Percentiles rank a stretch among this genome's conserved stretches.
Conservation (phyloP, 2,329 filamentous ascomycete genomes). For the Penicillium sp. region DNA sequence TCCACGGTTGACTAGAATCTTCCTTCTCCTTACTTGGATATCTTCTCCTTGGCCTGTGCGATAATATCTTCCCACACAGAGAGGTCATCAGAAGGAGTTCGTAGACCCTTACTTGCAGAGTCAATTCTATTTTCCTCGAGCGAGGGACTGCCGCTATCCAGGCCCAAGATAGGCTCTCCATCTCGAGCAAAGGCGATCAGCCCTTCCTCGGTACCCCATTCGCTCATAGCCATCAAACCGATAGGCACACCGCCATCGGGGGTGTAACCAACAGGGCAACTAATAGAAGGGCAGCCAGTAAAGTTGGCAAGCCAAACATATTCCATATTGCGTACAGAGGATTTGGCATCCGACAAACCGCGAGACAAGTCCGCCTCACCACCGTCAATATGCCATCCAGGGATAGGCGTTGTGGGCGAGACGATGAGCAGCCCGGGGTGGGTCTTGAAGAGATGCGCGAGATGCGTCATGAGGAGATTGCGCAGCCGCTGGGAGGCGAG, state of each 20-base stretch:
- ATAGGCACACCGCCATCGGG: conserved; percentile 48
- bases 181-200: conserved; percentile 56
- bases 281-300: conserved; percentile 72
- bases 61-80: conserved; percentile 43
- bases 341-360: conserved; percentile 73
- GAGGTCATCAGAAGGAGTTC: conserved; percentile 28
- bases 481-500: conserved; percentile 72
- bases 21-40: background rate
- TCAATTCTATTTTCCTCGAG: conserved; percentile 7
- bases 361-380: conserved; percentile 61
- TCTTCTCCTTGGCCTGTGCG: conserved; percentile 19
- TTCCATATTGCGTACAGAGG: conserved; percentile 74
- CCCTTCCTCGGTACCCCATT: conserved; percentile 56
- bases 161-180: conserved; percentile 50
- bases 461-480: conserved; percentile 73
- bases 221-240: conserved; percentile 55
- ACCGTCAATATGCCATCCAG: conserved; percentile 68
- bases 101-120: conserved; percentile 23
- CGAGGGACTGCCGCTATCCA: conserved; percentile 16
- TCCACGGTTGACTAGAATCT: background rate
- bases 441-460: conserved; percentile 67
- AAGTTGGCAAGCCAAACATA: conserved; percentile 86
- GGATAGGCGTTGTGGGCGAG: conserved; percentile 72
- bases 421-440: conserved; percentile 76
- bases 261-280: conserved; percentile 71